A percentile compares a stretch with the other conserved stretches of the same genome.
These are phyloP conservation scores for Xerocomellus chrysenteron DNA, from an alignment of 768 basidiomycete species.

Conservation along the genomic window DNA sequence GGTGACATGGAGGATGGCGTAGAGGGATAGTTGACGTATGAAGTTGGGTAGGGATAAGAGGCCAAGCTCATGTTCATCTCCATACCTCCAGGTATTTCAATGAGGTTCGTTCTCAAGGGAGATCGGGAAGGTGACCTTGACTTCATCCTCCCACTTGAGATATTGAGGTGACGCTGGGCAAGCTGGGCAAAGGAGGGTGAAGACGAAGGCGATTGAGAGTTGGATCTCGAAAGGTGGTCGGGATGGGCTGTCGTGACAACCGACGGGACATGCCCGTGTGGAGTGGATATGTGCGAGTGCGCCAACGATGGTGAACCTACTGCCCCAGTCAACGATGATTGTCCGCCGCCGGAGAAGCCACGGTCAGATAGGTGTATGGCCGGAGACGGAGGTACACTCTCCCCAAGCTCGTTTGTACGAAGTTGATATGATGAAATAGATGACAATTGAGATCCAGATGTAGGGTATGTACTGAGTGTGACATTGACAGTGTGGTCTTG, in stretches of 20 bases:
- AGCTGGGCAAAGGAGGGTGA: slow-evolving; percentile 22
- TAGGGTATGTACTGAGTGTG: slow-evolving; percentile 28
- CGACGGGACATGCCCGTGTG: slow-evolving; percentile 51
- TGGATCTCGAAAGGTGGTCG: slow-evolving; percentile 15
- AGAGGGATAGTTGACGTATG: slow-evolving; percentile 54
- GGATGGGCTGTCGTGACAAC: slow-evolving; percentile 44
- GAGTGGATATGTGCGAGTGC: slow-evolving; percentile 25
- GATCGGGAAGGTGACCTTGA: slow-evolving; percentile 33
- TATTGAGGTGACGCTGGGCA: slow-evolving; percentile 25
- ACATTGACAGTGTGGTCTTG: slow-evolving; percentile 26
- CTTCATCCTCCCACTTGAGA: slow-evolving; percentile 25
- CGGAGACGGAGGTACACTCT: slow-evolving; percentile 15
- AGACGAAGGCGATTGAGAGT: slow-evolving; percentile 7
- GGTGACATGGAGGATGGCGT: slow-evolving; percentile 55
- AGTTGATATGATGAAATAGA: slow-evolving; percentile 35
- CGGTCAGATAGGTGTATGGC: slow-evolving; percentile 20
- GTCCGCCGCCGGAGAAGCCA: slow-evolving; percentile 7
- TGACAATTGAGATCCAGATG: slow-evolving; percentile 32
- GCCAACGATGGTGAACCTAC: slow-evolving; percentile 13
- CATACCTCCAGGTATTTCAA: slow-evolving; percentile 16
- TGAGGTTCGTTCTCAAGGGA: slow-evolving; percentile 23
- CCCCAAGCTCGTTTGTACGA: slow-evolving; percentile 17
- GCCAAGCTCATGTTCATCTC: slow-evolving; percentile 11
- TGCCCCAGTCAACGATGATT: not conserved
- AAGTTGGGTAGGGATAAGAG: slow-evolving; percentile 19